Conservation (phyloP, 1,139 yeast genomes). For the Geotrichum armillariae region DNA sequence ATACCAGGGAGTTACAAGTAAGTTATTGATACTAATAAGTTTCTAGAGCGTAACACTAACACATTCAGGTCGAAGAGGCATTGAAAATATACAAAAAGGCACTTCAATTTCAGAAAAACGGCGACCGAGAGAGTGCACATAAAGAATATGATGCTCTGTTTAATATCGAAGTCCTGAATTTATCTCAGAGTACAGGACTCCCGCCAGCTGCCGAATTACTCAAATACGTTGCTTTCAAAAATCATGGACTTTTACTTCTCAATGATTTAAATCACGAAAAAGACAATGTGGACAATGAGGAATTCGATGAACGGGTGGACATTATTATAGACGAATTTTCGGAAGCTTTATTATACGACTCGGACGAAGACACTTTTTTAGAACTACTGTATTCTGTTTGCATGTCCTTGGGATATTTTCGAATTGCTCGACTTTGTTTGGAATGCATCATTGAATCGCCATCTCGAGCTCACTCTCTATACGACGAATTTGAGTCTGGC, state of each 20-base stretch:
- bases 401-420: conserved; percentile 36
- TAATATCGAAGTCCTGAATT: conserved; percentile 59
- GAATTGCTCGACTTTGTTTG: conserved; percentile 59
- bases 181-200: conserved; percentile 34
- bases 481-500: conserved; percentile 27
- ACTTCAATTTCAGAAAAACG: conserved; percentile 55
- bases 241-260: conserved; percentile 72
- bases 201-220: conserved; percentile 75
- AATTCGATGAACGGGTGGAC: conserved; percentile 32
- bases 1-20: conserved; percentile 74
- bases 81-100: conserved; percentile 75
- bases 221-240: conserved; percentile 75
- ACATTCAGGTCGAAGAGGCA: conserved; percentile 72
- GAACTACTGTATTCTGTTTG: conserved; percentile 32
- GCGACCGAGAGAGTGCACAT: conserved; percentile 52
- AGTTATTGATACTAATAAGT: conserved; percentile 20
- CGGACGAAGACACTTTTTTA: conserved; percentile 36
- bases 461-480: conserved; percentile 30
- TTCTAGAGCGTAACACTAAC: background rate
- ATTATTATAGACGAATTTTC: conserved; percentile 35
- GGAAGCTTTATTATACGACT: conserved; percentile 39
- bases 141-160: conserved; percentile 62
- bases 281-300: conserved; percentile 29
- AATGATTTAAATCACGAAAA: conserved; percentile 45
- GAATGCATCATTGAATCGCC: conserved; percentile 54